These are phyloP conservation scores for Coemansia biformis DNA, from an alignment of 192 early-diverging fungal genomes.

Conservation along the genomic window DNA sequence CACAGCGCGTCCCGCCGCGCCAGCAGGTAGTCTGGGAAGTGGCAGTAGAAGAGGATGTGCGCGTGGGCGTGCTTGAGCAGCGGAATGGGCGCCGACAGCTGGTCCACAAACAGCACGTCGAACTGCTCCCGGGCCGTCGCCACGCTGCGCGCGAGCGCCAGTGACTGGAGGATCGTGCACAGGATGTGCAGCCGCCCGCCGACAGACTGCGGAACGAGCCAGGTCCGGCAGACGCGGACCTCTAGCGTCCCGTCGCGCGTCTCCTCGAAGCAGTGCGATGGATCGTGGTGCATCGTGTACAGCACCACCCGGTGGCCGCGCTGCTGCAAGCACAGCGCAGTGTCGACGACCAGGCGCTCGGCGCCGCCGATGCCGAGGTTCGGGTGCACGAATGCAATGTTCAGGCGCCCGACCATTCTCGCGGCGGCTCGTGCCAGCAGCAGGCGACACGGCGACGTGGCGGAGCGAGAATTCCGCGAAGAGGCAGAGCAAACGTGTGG, in stretches of 20 bases:
- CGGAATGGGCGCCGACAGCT: constrained; percentile 81
- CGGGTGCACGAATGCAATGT: constrained; percentile 84
- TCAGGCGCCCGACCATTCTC: constrained; percentile 30
- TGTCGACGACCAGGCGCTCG: constrained; percentile 90
- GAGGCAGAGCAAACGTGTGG: too few relatives aligned
- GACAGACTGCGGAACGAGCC: constrained; percentile 65
- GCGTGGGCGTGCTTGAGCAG: constrained; percentile 62
- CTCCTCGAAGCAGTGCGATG: constrained; percentile 84
- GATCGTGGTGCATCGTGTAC: constrained; percentile 90
- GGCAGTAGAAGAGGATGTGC: constrained; percentile 91
- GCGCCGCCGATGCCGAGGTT: constrained; percentile 95
- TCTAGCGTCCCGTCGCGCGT: constrained; percentile 79
- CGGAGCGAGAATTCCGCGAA: too few relatives aligned
- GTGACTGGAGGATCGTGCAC: constrained; percentile 73
- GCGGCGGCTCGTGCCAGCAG: not conserved
- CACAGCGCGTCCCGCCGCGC: constrained; percentile 58
- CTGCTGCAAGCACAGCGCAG: constrained; percentile 72
- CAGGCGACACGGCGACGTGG: too few relatives aligned
- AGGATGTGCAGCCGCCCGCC: constrained; percentile 71
- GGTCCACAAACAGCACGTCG: constrained; percentile 84
- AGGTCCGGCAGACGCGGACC: constrained; percentile 67
- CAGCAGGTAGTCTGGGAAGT: constrained; percentile 87
- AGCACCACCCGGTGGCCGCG: constrained; percentile 74
- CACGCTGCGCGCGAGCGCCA: constrained; percentile 61
- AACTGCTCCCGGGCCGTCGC: constrained; percentile 45